Evolutionary conservation across 352 stramenopile genomes (phyloP).

Genomic region (Lagenidium giganteum): DNA sequence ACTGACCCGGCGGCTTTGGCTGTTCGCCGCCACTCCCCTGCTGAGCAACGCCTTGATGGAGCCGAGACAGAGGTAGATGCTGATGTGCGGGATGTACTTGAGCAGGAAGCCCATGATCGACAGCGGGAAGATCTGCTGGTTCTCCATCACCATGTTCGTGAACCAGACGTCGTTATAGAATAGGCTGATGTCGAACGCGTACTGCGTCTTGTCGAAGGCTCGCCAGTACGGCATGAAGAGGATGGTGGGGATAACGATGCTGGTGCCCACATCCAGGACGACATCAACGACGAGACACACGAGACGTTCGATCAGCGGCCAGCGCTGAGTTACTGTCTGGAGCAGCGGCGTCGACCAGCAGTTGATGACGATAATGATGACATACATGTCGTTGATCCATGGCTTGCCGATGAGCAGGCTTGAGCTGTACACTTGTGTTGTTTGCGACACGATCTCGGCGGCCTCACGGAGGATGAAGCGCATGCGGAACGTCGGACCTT

Average conservation of each 20-base stretch:
- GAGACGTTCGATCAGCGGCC: slow-evolving; percentile 5
- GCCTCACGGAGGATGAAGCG: slow-evolving; percentile 9
- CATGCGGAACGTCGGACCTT: slow-evolving; percentile 1
- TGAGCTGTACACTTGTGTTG: slow-evolving; percentile 8
- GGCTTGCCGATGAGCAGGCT: slow-evolving; percentile 1
- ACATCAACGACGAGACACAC: slow-evolving; percentile 8
- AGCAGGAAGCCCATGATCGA: slow-evolving; percentile 2
- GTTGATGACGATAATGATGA: slow-evolving; percentile 6
- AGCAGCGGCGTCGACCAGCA: slow-evolving; percentile 7
- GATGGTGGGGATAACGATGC: slow-evolving; percentile 8
- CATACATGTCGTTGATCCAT: slow-evolving; percentile 11
- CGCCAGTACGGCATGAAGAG: slow-evolving; percentile 13
- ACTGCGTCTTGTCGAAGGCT: neutral
- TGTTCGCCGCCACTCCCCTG: no score
- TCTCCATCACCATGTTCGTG: slow-evolving; percentile 11
- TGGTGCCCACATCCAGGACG: slow-evolving; percentile 7
- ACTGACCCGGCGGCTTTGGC: no score
- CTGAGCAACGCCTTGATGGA: neutral
- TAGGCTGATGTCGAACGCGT: slow-evolving; percentile 4
- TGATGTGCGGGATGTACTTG: slow-evolving; percentile 12
- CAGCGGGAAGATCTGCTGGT: slow-evolving; percentile 13
- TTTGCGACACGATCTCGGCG: slow-evolving; percentile 11
- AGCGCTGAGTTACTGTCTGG: no score
- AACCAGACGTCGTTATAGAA: slow-evolving; percentile 19
- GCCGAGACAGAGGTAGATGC: slow-evolving; percentile 10